Evolutionary conservation across 495 filamentous ascomycete genomes (phyloP).

Genomic region (Aspergillus avenaceus): DNA sequence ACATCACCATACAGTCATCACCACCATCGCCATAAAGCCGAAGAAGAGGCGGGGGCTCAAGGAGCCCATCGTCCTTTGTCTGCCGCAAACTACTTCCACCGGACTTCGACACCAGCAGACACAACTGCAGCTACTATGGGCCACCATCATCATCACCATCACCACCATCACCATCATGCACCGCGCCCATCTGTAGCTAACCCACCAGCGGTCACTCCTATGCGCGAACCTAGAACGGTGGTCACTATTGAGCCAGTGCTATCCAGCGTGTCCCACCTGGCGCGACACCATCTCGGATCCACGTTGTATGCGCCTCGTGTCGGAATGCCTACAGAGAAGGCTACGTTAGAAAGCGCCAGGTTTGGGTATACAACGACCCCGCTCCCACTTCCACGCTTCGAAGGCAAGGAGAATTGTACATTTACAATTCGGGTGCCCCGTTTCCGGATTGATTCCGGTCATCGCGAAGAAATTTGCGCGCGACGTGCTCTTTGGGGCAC

Average conservation of each 20-base stretch:
- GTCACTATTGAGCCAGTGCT: constrained; percentile 65
- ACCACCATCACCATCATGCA: constrained; percentile 50
- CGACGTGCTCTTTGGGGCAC: constrained; percentile 85
- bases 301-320: constrained; percentile 53
- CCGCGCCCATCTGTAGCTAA: constrained; percentile 30
- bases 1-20: constrained; percentile 53
- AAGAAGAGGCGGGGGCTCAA: constrained; percentile 51
- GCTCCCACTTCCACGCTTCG: constrained; percentile 70
- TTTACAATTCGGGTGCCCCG: constrained; percentile 82
- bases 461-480: constrained; percentile 76
- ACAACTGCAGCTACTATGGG: constrained; percentile 31
- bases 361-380: constrained; percentile 69
- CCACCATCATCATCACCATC: constrained; percentile 45
- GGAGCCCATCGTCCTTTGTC: constrained; percentile 31
- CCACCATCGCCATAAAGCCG: constrained; percentile 68
- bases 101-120: constrained; percentile 32
- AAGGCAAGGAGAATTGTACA: constrained; percentile 83
- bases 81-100: constrained; percentile 27
- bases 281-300: constrained; percentile 79
- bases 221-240: constrained; percentile 58
- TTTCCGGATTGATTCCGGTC: constrained; percentile 61
- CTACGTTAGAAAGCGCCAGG: constrained; percentile 49
- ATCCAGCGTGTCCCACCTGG: constrained; percentile 61
- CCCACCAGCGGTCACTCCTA: constrained; percentile 30
- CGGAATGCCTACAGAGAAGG: constrained; percentile 41